Base-by-base conservation (phyloP, 1,284 basidiomycete genomes). In the Mixia osmundae region DNA sequence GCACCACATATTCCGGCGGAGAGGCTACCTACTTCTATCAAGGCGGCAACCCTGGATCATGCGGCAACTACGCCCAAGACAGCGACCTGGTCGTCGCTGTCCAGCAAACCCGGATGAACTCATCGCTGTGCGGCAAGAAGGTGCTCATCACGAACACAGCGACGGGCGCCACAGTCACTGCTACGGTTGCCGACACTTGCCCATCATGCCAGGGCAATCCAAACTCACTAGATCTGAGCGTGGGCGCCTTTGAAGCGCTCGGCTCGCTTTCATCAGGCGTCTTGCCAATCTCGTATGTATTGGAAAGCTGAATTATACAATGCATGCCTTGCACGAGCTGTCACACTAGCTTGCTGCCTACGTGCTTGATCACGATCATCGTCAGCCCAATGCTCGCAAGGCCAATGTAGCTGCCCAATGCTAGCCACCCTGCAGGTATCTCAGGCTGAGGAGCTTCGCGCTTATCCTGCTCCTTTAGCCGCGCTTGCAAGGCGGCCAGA, bases 31-130 rank as follows among this genome's bases (percentile, higher is more conserved):
- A 32, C 19, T 32, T 32, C 30, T 32, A 32, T 19, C 30, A 26
- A n/a, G 10, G 36, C 25, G 39, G 39, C 21, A 33, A 32, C 16
- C 26, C 39, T 4, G 39, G 39, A 18, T 34, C 39, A n/a, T 25
- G n/a, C 8, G 25, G 8, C 8, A 25, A 8, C 25, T 25, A 8
- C 25, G 8, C 8, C 25, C n/a, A 8, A 8, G n/a, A 25, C 25
- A n/a, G 25, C 25, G 74, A 66, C 50, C 46, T 64, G 36, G 64
- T 85, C 50, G 71, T 68, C 50, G 80, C 79, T 34, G 64, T 76
- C 25, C 63, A 47, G 39, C 32, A 40, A 16, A 31, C 37, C 35
- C 35, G 38, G 30, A 31, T 32, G 33, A 29, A 19, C 36, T 53
- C 43, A 48, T 49, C 46, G 47, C 46, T 47, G 45, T 75, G 71